These are phyloP conservation scores for Phytophthora capsici DNA, from an alignment of 352 stramenopile species.

Conservation along the genomic window DNA sequence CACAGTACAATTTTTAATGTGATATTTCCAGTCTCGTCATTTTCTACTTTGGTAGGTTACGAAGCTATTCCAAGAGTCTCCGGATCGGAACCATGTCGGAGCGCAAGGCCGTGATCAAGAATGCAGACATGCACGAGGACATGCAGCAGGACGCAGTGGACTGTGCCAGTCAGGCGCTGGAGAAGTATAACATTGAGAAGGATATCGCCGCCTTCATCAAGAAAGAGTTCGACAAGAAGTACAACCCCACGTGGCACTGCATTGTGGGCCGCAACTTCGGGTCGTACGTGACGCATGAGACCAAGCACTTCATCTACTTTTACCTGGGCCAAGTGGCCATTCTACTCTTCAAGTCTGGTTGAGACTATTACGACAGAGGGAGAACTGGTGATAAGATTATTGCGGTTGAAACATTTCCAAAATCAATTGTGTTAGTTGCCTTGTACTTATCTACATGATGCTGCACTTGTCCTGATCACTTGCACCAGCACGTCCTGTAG, in stretches of 20 bases:
- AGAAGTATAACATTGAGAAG: slow-evolving; percentile 99
- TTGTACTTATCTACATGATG: slow-evolving; percentile 52
- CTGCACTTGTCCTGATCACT: slow-evolving; percentile 60
- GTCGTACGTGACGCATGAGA: slow-evolving; percentile 94
- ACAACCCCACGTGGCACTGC: slow-evolving; percentile 95
- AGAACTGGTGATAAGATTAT: slow-evolving; percentile 36
- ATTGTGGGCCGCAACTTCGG: slow-evolving; percentile 96
- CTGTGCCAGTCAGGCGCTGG: slow-evolving; percentile 97
- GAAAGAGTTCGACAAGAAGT: slow-evolving; percentile 94
- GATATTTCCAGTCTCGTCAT: background rate
- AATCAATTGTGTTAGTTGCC: background rate
- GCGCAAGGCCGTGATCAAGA: slow-evolving; percentile 99
- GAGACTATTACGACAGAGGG: slow-evolving; percentile 18
- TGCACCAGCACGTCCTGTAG: slow-evolving; percentile 24
- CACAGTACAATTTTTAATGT: background rate
- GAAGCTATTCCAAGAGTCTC: slow-evolving; percentile 28
- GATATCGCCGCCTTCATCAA: slow-evolving; percentile 95
- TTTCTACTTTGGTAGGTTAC: slow-evolving; percentile 11
- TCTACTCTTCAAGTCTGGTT: slow-evolving; percentile 94
- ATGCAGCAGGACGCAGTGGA: slow-evolving; percentile 99
- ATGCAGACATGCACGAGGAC: slow-evolving; percentile 99
- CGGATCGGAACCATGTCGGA: slow-evolving; percentile 75
- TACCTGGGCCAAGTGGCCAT: slow-evolving; percentile 95
- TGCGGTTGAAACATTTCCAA: slow-evolving; percentile 8
- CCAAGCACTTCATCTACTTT: slow-evolving; percentile 96